Conservation (phyloP, 495 filamentous ascomycete genomes). For the Haplographium delicatum region DNA sequence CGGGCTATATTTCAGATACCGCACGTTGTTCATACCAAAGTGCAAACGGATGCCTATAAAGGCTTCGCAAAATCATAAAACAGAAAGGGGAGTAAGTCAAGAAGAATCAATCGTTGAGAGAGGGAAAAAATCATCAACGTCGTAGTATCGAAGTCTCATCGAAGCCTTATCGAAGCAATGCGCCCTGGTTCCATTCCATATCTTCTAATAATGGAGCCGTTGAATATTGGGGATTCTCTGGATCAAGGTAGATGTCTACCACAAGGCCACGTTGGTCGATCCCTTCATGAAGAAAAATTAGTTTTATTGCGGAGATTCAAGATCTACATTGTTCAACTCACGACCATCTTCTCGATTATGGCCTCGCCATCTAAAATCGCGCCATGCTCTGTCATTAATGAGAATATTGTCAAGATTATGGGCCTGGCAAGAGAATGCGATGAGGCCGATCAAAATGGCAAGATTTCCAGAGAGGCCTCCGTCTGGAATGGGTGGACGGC, state of each 20-base stretch:
- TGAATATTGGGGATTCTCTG: slow-evolving; percentile 15
- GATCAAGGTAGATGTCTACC: slow-evolving; percentile 21
- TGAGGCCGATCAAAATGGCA: slow-evolving; percentile 15
- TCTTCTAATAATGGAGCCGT: not conserved
- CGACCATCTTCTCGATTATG: slow-evolving; percentile 15
- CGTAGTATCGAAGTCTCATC: too few relatives aligned
- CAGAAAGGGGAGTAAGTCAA: too few relatives aligned
- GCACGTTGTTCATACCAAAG: too few relatives aligned
- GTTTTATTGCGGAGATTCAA: too few relatives aligned
- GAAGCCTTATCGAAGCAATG: slow-evolving; percentile 1
- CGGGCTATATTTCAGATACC: too few relatives aligned
- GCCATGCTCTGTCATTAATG: slow-evolving; percentile 17
- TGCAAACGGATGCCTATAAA: too few relatives aligned
- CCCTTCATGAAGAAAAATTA: too few relatives aligned
- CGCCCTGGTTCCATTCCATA: slow-evolving; percentile 9
- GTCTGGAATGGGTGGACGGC: not conserved
- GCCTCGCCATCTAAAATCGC: slow-evolving; percentile 6
- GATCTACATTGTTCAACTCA: slow-evolving; percentile 4
- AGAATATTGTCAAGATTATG: slow-evolving; percentile 10
- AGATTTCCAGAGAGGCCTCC: slow-evolving; percentile 18
- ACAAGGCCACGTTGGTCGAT: slow-evolving; percentile 13
- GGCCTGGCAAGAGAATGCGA: slow-evolving; percentile 19
- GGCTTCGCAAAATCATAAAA: too few relatives aligned
- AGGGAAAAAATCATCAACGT: too few relatives aligned
- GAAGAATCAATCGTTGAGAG: too few relatives aligned